These are phyloP conservation scores for Aquanectria penicillioides DNA, from an alignment of 2,329 filamentous ascomycete genomes.

Conservation along the genomic window DNA sequence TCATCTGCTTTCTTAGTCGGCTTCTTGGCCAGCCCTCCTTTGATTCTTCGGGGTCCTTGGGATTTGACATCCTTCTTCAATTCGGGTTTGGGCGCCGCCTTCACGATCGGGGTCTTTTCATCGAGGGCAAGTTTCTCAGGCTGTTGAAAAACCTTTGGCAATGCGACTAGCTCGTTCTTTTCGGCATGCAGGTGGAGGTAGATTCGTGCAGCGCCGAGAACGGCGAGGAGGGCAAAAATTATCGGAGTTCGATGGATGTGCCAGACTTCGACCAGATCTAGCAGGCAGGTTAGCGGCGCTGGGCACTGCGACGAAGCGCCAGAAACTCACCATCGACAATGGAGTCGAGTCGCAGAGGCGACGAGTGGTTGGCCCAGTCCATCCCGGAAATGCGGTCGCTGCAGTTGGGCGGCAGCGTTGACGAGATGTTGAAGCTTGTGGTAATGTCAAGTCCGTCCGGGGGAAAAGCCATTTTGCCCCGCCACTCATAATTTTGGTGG, in stretches of 20 bases:
- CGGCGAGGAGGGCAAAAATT: conserved; percentile 50
- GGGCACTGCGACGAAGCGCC: not conserved
- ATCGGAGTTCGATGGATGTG: conserved; percentile 58
- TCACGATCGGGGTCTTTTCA: conserved; percentile 31
- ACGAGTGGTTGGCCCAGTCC: conserved; percentile 40
- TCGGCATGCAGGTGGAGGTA: conserved; percentile 54
- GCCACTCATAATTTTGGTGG: conserved; percentile 37
- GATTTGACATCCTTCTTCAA: conserved; percentile 45
- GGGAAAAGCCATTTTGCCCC: conserved; percentile 40
- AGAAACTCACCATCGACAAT: conserved; percentile 38
- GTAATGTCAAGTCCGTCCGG: conserved; percentile 23
- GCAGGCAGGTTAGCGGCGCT: conserved; percentile 20
- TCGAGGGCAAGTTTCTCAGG: conserved; percentile 23
- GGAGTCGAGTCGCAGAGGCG: conserved; percentile 37
- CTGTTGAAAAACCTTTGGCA: conserved; percentile 50
- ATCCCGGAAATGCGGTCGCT: conserved; percentile 28
- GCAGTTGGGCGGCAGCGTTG: conserved; percentile 6
- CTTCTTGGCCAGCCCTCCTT: conserved; percentile 52
- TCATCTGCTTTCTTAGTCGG: conserved; percentile 38
- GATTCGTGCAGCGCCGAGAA: conserved; percentile 52
- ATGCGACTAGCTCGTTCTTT: conserved; percentile 47
- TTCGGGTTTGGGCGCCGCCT: conserved; percentile 33
- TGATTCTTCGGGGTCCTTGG: conserved; percentile 60
- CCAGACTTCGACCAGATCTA: conserved; percentile 56
- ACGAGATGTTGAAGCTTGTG: conserved; percentile 13